Evolutionary conservation across 169 alveolate genomes (phyloP).

Genomic region (Eimeria necatrix): DNA sequence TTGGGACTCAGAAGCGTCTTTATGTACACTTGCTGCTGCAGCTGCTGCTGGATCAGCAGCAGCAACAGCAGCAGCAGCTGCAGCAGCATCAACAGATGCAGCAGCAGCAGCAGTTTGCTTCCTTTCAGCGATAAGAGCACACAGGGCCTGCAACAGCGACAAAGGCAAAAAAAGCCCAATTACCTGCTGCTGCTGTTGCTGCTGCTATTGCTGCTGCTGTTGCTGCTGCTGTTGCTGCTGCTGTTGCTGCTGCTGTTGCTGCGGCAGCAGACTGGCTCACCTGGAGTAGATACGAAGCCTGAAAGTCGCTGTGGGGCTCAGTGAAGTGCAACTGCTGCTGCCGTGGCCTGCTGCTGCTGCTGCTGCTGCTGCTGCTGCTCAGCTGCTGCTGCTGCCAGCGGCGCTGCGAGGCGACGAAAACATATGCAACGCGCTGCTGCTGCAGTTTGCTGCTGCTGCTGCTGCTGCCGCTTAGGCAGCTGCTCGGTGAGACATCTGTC

Average conservation of each 20-base stretch:
- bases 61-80: not conserved
- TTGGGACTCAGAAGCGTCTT: not conserved
- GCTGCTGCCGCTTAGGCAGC: too few species aligned
- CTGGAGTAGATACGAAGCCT: not conserved
- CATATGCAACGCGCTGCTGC: not conserved
- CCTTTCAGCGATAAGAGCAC: not conserved
- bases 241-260: conserved; percentile 1
- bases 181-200: not conserved
- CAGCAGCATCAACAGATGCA: not conserved
- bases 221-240: conserved; percentile 26
- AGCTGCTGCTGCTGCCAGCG: conserved; percentile 10
- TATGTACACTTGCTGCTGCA: not conserved
- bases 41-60: not conserved
- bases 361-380: too few species aligned
- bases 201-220: not conserved
- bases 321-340: not conserved
- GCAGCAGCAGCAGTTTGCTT: not conserved
- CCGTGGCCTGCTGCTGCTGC: not conserved
- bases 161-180: not conserved
- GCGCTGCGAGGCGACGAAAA: not conserved
- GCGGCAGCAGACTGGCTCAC: not conserved
- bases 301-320: not conserved
- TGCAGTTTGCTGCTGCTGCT: too few species aligned
- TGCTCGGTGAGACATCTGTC: not conserved
- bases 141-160: not conserved